Evolutionary conservation across 768 basidiomycete species (phyloP), one percentile per base, ranked within the genome.

Genomic region (Pleurotus sapidus): DNA sequence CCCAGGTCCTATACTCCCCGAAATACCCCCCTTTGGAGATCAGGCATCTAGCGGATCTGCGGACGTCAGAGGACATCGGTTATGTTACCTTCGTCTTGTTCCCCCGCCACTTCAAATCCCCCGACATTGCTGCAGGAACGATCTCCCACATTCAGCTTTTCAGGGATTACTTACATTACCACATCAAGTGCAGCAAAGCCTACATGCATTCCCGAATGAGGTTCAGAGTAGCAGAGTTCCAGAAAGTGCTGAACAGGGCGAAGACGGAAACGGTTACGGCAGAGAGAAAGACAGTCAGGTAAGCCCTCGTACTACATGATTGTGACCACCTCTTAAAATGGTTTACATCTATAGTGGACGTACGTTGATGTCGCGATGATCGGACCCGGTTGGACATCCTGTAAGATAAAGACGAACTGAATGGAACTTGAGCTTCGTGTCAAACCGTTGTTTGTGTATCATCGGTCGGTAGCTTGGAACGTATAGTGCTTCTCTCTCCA

Each of bases 151-250:
- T 98, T 65, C 93, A 98, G 69, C 78, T 96, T 23, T 98, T 99
- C 89, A 85, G 97, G 56, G 94, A 98, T 72, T 98, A 98, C 68
- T 79, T 99, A n/a, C 97, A 99, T 74, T 98, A 98, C 72, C 96
- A 98, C 69, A 97, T 99, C 82, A 98, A 96, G 67, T 95, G 94
- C 69, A 95, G 89, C 53, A 98, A 98, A 72, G 97, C 96, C 0
- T 98, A 99, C 74, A 96, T 99, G 93, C 96, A 98, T 73, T 95
- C 93, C 2, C 81, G 97, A 46, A 95, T 98, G 94, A 81, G 97
- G 59, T 81, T 89, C 64, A 86, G 97, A 8, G 97, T 97, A 11
- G 84, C 90, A 1, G 93, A 97, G 72, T 98, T 99, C 79, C 91
- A 93, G 74, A 94, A 94, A 72, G 87, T 99, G 51, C 73, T 99